Evolutionary conservation across 768 basidiomycete species (phyloP).

Genomic region (Tricholoma saponaceum): DNA sequence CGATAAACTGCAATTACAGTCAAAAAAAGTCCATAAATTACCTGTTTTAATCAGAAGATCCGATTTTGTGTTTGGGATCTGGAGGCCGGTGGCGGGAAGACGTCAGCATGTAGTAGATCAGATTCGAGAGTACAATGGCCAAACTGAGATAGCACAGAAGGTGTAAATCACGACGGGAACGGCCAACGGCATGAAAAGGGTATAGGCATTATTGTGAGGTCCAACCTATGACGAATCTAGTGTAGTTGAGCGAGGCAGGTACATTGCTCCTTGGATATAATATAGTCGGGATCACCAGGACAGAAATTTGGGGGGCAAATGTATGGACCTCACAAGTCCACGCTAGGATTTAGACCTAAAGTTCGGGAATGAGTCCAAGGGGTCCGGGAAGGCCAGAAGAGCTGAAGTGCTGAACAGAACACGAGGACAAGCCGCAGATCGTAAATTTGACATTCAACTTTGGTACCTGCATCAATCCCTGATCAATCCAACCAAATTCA

Average conservation of each 20-base stretch:
- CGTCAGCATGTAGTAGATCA: not conserved
- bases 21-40: conserved; percentile 11
- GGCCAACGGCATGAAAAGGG: conserved; percentile 9
- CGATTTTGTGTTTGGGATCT: conserved; percentile 8
- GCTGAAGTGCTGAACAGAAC: not conserved
- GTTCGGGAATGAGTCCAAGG: conserved; percentile 14
- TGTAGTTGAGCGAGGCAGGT: no score
- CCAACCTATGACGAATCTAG: not conserved
- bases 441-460: conserved; percentile 18
- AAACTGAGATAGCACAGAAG: conserved; percentile 15
- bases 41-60: conserved; percentile 14
- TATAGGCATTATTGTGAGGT: not conserved
- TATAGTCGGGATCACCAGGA: not conserved
- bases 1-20: conserved; percentile 1
- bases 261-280: conserved; percentile 1
- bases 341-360: conserved; percentile 2
- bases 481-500: no score
- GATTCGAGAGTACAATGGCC: not conserved
- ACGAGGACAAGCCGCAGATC: conserved; percentile 19
- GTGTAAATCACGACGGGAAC: conserved; percentile 23
- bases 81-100: not conserved
- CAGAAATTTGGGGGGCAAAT: not conserved
- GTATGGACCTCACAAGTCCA: no score
- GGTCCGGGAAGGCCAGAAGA: conserved; percentile 1
- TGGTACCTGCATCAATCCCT: not conserved